A percentile compares a stretch with the other conserved stretches of the same genome.
Conservation (phyloP, 2,329 filamentous ascomycete genomes). For the Tolypocladium pustulatum region DNA sequence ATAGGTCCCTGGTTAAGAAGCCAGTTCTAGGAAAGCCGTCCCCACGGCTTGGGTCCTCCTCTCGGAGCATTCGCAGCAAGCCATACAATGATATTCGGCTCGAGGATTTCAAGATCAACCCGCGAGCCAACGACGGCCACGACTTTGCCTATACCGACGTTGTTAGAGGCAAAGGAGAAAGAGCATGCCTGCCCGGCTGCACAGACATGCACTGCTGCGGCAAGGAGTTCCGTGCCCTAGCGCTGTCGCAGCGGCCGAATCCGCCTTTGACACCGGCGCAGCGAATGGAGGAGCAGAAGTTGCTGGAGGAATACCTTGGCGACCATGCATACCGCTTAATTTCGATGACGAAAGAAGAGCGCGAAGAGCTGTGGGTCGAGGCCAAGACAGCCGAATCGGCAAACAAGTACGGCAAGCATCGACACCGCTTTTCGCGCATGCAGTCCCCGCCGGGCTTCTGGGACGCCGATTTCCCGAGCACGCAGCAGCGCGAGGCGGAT, state of each 20-base stretch:
- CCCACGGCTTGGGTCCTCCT: slow-evolving; percentile 7
- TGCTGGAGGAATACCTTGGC: slow-evolving; percentile 48
- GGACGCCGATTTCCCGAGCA: slow-evolving; percentile 79
- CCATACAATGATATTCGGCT: slow-evolving; percentile 47
- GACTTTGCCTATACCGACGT: slow-evolving; percentile 67
- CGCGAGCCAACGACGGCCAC: slow-evolving; percentile 56
- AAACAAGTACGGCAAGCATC: slow-evolving; percentile 66
- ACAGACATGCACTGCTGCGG: slow-evolving; percentile 69
- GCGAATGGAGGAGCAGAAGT: slow-evolving; percentile 31
- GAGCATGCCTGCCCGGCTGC: slow-evolving; percentile 64
- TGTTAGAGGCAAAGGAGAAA: slow-evolving; percentile 58
- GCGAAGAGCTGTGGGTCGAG: slow-evolving; percentile 58
- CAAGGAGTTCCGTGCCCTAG: slow-evolving; percentile 57
- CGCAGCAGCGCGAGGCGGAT: slow-evolving; percentile 65
- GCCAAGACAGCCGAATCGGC: slow-evolving; percentile 66
- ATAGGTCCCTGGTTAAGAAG: slow-evolving; percentile 6
- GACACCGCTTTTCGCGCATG: slow-evolving; percentile 60
- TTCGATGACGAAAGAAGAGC: slow-evolving; percentile 48
- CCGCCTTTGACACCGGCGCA: slow-evolving; percentile 23
- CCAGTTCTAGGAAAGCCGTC: slow-evolving; percentile 7
- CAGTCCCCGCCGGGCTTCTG: slow-evolving; percentile 80
- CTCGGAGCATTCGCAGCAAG: slow-evolving; percentile 41
- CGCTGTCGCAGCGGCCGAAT: slow-evolving; percentile 36
- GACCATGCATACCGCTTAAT: slow-evolving; percentile 48
- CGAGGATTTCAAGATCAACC: slow-evolving; percentile 76